A percentile compares a stretch with the other conserved stretches of the same genome.
Evolutionary conservation across 2,329 filamentous ascomycete species (phyloP).

Genomic region (Fusarium drepaniforme): DNA sequence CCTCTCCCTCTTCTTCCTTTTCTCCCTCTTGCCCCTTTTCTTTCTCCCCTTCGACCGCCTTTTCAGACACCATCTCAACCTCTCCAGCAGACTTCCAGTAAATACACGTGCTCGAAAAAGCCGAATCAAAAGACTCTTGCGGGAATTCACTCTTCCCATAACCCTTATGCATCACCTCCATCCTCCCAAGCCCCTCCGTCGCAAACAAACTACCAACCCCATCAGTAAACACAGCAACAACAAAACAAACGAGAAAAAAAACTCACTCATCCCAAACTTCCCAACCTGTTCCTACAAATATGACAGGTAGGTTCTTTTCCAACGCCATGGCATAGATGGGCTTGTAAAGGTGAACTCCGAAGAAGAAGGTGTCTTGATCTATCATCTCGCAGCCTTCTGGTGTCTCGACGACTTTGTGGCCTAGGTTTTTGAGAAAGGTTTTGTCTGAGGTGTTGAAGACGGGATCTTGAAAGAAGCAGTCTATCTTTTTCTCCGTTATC

Average conservation of each 20-base stretch:
- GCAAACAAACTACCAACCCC: conserved; percentile 16
- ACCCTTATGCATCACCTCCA: conserved; percentile 39
- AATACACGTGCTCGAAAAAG: conserved; percentile 44
- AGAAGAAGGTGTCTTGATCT: conserved; percentile 64
- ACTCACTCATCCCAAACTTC: conserved; percentile 64
- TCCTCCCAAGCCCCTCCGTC: conserved; percentile 32
- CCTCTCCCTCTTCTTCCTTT: conserved; percentile 1
- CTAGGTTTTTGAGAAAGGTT: conserved; percentile 65
- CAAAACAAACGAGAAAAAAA: too few relatives aligned
- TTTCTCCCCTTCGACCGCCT: not conserved
- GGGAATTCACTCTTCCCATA: conserved; percentile 38
- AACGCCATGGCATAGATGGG: conserved; percentile 66
- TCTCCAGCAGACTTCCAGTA: conserved; percentile 39
- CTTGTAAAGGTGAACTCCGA: conserved; percentile 71
- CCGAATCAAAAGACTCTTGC: conserved; percentile 29
- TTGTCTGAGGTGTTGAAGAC: conserved; percentile 62
- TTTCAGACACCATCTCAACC: not conserved
- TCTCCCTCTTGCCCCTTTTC: not conserved
- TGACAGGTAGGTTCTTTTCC: conserved; percentile 56
- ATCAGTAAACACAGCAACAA: not conserved
- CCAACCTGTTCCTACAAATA: conserved; percentile 70
- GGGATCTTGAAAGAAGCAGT: conserved; percentile 67
- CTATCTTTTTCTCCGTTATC: conserved; percentile 46
- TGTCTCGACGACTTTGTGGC: conserved; percentile 63
- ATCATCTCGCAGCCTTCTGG: conserved; percentile 67